phyloP scores from a whole-genome alignment of 257 asterid genomes.

The Prunella vulgaris region DNA sequence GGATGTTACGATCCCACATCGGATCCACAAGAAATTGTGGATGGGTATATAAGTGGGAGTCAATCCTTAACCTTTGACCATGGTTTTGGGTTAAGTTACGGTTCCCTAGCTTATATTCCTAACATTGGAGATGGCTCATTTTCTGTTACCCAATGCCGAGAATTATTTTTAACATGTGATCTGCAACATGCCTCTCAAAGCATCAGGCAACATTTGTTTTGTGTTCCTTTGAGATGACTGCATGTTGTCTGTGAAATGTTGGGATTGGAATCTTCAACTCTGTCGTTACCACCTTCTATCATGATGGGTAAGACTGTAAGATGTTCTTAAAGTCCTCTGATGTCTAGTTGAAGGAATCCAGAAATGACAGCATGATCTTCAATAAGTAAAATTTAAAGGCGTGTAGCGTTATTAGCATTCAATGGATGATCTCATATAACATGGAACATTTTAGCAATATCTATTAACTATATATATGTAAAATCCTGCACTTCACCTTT shows the following conservation, averaged over 20 bases:
- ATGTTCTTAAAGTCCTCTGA: not conserved
- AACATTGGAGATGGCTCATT: not conserved
- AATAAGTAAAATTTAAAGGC: too few species aligned
- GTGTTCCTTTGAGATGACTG: not conserved
- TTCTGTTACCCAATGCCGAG: not conserved
- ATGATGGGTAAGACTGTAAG: not conserved
- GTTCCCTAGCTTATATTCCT: too few species aligned
- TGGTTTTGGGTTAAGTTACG: too few species aligned
- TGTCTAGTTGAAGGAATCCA: not conserved
- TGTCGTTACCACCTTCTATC: not conserved
- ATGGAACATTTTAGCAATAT: not conserved
- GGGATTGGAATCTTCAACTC: constrained; percentile 1
- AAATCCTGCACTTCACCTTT: not conserved
- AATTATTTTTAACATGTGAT: not conserved
- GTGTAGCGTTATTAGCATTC: not conserved
- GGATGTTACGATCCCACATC: too few species aligned
- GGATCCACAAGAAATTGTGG: too few species aligned
- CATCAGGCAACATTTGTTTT: not conserved
- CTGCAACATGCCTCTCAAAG: not conserved
- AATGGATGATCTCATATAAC: not conserved
- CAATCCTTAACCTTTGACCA: too few species aligned
- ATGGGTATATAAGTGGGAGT: too few species aligned
- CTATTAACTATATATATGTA: not conserved
- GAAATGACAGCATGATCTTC: too few species aligned
- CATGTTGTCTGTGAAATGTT: not conserved